Conservation (phyloP, 495 filamentous ascomycete genomes). For the Pyrenula aspistea region DNA sequence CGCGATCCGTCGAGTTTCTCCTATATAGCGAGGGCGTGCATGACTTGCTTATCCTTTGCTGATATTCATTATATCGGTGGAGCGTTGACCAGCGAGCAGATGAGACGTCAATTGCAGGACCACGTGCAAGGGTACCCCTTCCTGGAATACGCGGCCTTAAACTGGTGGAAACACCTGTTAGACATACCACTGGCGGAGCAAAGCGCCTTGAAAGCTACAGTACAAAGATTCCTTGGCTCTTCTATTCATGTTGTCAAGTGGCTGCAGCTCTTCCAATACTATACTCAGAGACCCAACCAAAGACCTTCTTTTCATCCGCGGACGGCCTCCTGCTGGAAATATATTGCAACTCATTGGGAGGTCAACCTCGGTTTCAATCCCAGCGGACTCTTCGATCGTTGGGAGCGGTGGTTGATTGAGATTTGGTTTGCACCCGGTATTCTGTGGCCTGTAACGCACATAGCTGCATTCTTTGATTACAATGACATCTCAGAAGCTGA, state of each 20-base stretch:
- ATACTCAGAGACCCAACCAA: neutral
- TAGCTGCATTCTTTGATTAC: neutral
- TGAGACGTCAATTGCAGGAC: neutral
- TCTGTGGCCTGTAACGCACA: neutral
- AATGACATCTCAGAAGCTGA: neutral
- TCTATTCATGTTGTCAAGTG: neutral
- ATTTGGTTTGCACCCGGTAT: neutral
- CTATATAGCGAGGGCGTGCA: neutral
- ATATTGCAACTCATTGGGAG: neutral
- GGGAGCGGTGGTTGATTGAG: neutral
- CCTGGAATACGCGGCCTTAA: neutral
- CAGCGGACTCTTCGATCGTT: neutral
- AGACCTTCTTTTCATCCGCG: neutral
- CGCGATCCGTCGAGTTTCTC: neutral
- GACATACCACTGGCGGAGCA: neutral
- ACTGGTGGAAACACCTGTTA: neutral
- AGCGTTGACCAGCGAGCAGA: neutral
- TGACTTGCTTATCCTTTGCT: neutral
- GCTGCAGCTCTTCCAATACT: neutral
- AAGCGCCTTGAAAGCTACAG: neutral
- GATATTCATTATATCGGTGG: neutral
- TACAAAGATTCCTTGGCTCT: neutral
- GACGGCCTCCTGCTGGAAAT: neutral
- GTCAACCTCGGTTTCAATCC: neutral
- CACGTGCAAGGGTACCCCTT: neutral